A percentile compares a stretch with the other conserved stretches of the same genome.
Evolutionary conservation across 805 yeast species (phyloP).

Genomic region (Candida oleophila): DNA sequence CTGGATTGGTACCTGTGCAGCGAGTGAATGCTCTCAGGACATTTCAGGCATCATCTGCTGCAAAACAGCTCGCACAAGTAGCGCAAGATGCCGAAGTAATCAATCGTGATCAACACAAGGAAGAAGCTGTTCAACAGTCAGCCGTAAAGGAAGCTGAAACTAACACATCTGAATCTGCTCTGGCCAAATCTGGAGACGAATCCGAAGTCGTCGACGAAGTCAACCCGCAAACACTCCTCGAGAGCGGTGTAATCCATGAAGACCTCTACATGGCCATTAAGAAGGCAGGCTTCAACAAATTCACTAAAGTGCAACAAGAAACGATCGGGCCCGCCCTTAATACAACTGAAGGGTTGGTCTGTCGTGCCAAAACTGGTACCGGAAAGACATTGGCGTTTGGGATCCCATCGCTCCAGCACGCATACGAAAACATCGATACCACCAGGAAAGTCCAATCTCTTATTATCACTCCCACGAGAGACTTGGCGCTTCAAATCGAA

Average conservation of each 20-base stretch:
- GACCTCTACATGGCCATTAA: slow-evolving; percentile 30
- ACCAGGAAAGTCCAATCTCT: slow-evolving; percentile 51
- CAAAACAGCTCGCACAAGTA: not conserved
- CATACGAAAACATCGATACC: slow-evolving; percentile 32
- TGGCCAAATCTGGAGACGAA: too few species aligned
- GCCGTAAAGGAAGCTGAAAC: not conserved
- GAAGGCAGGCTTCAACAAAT: slow-evolving; percentile 45
- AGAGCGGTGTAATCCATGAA: slow-evolving; percentile 2
- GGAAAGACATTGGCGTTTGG: slow-evolving; percentile 92
- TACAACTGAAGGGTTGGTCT: slow-evolving; percentile 65
- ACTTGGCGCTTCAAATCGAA: slow-evolving; percentile 80
- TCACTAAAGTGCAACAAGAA: slow-evolving; percentile 70
- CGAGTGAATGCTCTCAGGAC: not conserved
- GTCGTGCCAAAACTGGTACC: slow-evolving; percentile 92
- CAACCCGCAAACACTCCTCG: slow-evolving; percentile 1
- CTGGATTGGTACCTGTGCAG: not conserved
- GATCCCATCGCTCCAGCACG: slow-evolving; percentile 69
- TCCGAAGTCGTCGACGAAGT: not conserved
- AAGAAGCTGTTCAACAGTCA: too few species aligned
- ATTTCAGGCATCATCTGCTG: not conserved
- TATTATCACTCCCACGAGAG: slow-evolving; percentile 87
- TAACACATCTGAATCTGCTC: not conserved
- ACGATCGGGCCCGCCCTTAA: slow-evolving; percentile 58
- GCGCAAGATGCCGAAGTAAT: not conserved
- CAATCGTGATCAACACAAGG: too few species aligned